Base-by-base conservation (phyloP, 73 alveolate genomes). In the Effrenium voratum region DNA sequence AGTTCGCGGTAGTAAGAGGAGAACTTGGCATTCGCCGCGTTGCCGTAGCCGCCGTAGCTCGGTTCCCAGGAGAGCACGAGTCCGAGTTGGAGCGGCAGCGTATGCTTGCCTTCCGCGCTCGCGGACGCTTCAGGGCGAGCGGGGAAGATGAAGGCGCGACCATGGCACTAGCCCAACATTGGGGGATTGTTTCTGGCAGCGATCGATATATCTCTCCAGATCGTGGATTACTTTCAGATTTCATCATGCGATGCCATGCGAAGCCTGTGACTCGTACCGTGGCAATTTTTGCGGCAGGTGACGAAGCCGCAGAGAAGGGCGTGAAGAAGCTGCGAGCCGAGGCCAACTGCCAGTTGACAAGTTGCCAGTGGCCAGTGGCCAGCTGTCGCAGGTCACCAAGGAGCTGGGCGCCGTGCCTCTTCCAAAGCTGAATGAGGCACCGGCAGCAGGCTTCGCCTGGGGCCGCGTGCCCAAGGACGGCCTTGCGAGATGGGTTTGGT, bases 71-170 rank as follows among this genome's bases (percentile, higher is more conserved):
- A 90, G 97, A 90, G 38, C 98, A 73, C 40, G 98, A 92, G 66
- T 91, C 98, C 40, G 81, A 92, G 63, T 81, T 92, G 36, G 98
- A 92, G 60, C 98, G 91, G 3, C 98, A 75, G 52, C 98, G 98
- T 24, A 92, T 92, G 98, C 80, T 92, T 66, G 98, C 98, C 49
- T 92, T 73, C 91, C 90, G 98, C 45, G 98, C 91, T 3, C 98
- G 98, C 44, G 98, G 98, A 5, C 90, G 91, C 82, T 92, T 92
- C 98, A 70, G 87, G 38, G 80, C 34, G 15, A 66, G 22, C 22
- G 91, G 92, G 34, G 98, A 92, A 38, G 98, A 92, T 26, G 98
- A 72, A 75, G 98, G 98, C 59, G 36, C n/a, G n/a, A n/a, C n/a
- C n/a, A n/a, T n/a, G n/a, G n/a, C n/a, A n/a, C n/a, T n/a, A n/a